Base-by-base conservation (phyloP, 2,329 filamentous ascomycete species). In the Thermomyces lanuginosus region DNA sequence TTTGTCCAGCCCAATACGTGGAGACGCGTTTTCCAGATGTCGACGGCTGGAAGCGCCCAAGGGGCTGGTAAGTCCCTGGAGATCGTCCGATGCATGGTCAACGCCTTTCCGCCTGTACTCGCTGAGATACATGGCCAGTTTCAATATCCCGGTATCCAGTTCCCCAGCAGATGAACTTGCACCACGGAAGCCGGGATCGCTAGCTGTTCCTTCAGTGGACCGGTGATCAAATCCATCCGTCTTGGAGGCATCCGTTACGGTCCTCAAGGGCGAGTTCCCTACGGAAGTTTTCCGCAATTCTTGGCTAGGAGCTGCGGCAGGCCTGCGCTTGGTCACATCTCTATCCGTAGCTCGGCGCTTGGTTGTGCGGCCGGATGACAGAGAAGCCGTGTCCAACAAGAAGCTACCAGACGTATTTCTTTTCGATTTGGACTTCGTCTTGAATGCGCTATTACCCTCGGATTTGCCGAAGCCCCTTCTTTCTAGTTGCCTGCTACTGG, bases 111-210 rank as follows among this genome's bases (percentile, higher is more conserved):
- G 53, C 64, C 64, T 44, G 72, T 70, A 43, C 51, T 93, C 82
- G 56, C 79, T 92, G 26, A 95, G 55, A 37, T 76, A 89, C 40
- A 95, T 56, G 1, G 86, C 86, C 68, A 95, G 79, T 43, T 83
- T 83, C 21, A 95, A 82, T 36, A 95, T 91, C 50, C 92, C n/a
- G n/a, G n/a, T n/a, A n/a, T n/a, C n/a, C n/a, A n/a, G n/a, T n/a
- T n/a, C n/a, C n/a, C n/a, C n/a, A n/a, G n/a, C n/a, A n/a, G n/a
- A n/a, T n/a, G n/a, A n/a, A n/a, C n/a, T n/a, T n/a, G n/a, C n/a
- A n/a, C n/a, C n/a, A n/a, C n/a, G n/a, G n/a, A n/a, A n/a, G n/a
- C n/a, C n/a, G n/a, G n/a, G n/a, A n/a, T n/a, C n/a, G n/a, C n/a
- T n/a, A n/a, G n/a, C n/a, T 26, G 27, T 17, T 9, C 25, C 15